Evolutionary conservation across 2,329 filamentous ascomycete species (phyloP).

Genomic region (Diaporthe helianthi): DNA sequence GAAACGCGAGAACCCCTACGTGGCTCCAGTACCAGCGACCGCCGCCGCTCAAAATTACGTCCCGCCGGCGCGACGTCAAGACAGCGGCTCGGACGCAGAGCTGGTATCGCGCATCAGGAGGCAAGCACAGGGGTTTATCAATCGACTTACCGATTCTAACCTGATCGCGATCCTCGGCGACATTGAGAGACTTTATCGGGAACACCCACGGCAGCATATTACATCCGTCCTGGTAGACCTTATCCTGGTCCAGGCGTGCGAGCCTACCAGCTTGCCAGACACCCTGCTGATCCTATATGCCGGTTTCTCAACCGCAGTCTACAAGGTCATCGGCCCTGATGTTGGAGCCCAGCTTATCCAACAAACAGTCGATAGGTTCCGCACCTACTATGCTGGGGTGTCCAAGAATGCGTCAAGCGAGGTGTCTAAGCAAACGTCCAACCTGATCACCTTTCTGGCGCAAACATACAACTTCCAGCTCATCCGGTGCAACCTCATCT

Average conservation of each 20-base stretch:
- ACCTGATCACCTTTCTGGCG: conserved; percentile 82
- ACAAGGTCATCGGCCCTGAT: conserved; percentile 85
- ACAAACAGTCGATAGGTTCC: conserved; percentile 77
- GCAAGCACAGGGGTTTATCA: conserved; percentile 87
- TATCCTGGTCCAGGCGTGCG: conserved; percentile 79
- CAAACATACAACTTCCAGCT: conserved; percentile 94
- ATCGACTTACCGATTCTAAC: conserved; percentile 91
- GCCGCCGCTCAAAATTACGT: conserved; percentile 75
- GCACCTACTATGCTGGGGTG: conserved; percentile 63
- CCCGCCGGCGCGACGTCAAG: conserved; percentile 80
- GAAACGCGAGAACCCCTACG: conserved; percentile 81
- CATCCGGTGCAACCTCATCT: conserved; percentile 81
- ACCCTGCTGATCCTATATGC: conserved; percentile 91
- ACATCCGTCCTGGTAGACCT: conserved; percentile 81
- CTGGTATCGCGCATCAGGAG: conserved; percentile 73
- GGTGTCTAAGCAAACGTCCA: conserved; percentile 68
- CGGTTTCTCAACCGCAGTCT: conserved; percentile 86
- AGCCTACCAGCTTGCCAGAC: conserved; percentile 79
- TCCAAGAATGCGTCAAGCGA: conserved; percentile 42
- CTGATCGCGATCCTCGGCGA: conserved; percentile 83
- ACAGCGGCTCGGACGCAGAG: conserved; percentile 69
- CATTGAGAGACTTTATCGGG: conserved; percentile 82
- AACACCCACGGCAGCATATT: conserved; percentile 86
- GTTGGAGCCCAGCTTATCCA: conserved; percentile 89
- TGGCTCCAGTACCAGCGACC: conserved; percentile 67